Conservation (phyloP, 2,329 filamentous ascomycete species). For the Fusarium heterosporum region DNA sequence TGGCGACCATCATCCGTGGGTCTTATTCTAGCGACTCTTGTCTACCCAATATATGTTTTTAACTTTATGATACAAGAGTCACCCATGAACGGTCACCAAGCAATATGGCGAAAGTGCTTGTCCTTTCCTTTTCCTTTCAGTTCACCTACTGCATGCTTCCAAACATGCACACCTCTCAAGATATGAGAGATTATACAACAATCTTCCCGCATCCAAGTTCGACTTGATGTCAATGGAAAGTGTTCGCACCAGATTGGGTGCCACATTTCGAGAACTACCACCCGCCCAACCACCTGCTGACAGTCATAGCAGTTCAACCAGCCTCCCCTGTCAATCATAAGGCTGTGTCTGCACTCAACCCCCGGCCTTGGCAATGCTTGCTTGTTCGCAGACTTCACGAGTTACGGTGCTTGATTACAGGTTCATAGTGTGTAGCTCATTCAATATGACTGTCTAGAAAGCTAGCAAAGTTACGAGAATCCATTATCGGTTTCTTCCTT, state of each 20-base stretch:
- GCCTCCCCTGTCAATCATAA: slow-evolving; percentile 39
- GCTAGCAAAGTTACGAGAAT: neutral
- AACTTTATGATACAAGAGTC: neutral
- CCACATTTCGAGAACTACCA: slow-evolving; percentile 15
- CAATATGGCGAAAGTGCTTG: neutral
- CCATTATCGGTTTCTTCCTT: neutral
- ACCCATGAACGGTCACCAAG: neutral
- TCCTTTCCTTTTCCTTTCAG: neutral
- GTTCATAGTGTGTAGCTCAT: neutral
- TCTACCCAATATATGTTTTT: neutral
- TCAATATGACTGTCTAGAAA: neutral
- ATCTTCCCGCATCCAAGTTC: neutral
- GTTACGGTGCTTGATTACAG: neutral
- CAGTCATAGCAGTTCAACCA: slow-evolving; percentile 22
- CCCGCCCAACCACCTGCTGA: slow-evolving; percentile 29
- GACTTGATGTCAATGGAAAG: slow-evolving; percentile 3
- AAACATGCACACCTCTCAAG: neutral
- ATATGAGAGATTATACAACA: neutral
- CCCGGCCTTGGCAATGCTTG: slow-evolving; percentile 39
- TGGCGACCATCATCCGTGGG: neutral
- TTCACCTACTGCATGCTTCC: neutral
- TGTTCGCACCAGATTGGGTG: slow-evolving; percentile 2
- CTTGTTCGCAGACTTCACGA: slow-evolving; percentile 15
- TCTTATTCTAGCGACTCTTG: neutral
- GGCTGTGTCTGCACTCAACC: slow-evolving; percentile 41